phyloP scores from a whole-genome alignment of 129 eudicot genomes.

The Kitagawia praeruptora region DNA sequence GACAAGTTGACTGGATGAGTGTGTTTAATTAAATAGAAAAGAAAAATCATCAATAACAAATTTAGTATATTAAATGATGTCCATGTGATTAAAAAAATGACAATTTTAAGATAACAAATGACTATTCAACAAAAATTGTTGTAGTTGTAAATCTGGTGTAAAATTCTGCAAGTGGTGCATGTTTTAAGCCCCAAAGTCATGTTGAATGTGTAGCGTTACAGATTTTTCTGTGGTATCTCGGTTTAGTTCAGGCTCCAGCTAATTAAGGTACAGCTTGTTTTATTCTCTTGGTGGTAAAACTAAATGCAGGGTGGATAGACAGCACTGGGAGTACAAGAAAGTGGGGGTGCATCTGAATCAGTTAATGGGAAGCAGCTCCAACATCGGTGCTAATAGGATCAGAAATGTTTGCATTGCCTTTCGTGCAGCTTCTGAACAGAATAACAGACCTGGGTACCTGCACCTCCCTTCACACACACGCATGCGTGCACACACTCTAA shows the following conservation, averaged over 20 bases:
- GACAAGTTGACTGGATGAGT: not conserved
- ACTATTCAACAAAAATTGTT: not conserved
- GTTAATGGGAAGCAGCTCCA: conserved; percentile 93
- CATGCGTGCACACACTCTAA: no score
- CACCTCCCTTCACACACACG: no score
- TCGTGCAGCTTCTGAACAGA: conserved; percentile 76
- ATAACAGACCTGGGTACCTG: conserved; percentile 70
- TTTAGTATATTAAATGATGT: not conserved
- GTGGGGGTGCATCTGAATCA: conserved; percentile 82
- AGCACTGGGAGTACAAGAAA: conserved; percentile 64
- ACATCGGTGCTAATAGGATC: conserved; percentile 94
- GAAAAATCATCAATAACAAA: not conserved
- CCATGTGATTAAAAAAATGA: not conserved
- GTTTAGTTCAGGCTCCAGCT: not conserved
- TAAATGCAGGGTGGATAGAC: conserved; percentile 50
- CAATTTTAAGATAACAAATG: not conserved
- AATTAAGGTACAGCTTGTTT: not conserved
- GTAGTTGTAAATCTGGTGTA: not conserved
- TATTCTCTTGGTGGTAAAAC: not conserved
- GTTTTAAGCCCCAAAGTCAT: not conserved
- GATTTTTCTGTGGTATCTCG: not conserved
- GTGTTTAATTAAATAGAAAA: no score
- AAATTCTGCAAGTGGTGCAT: not conserved
- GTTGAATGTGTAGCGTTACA: not conserved
- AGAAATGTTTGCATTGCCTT: conserved; percentile 83